phyloP scores from a whole-genome alignment of 495 filamentous ascomycete genomes.

The Cercophora sp. region DNA sequence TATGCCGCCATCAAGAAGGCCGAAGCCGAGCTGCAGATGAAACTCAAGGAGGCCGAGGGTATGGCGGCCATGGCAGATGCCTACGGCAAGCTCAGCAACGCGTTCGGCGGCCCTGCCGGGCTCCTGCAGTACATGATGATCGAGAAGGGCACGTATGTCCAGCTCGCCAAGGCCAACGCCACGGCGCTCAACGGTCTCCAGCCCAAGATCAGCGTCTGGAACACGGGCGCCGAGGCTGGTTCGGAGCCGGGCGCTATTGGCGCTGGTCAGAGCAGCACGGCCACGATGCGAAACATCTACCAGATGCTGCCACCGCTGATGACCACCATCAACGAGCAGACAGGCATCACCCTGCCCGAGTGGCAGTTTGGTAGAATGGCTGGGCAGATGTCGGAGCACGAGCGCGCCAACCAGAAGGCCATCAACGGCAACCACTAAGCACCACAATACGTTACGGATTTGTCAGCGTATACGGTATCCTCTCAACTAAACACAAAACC shows the following conservation, averaged over 20 bases:
- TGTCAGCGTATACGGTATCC: too few relatives aligned
- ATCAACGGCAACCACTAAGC: constrained; percentile 13
- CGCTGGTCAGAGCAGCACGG: constrained; percentile 29
- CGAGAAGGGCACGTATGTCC: constrained; percentile 60
- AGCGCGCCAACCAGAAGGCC: constrained; percentile 1
- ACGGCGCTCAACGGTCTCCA: constrained; percentile 69
- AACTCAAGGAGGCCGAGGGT: constrained; percentile 70
- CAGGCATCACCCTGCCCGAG: constrained; percentile 67
- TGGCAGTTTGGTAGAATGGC: constrained; percentile 60
- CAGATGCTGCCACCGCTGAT: constrained; percentile 76
- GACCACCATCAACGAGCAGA: constrained; percentile 79
- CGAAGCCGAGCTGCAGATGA: constrained; percentile 56
- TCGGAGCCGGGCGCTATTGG: constrained; percentile 30
- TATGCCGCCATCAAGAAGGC: constrained; percentile 54
- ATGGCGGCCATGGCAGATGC: constrained; percentile 70
- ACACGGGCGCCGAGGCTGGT: constrained; percentile 57
- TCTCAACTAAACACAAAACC: too few relatives aligned
- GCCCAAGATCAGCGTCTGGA: constrained; percentile 87
- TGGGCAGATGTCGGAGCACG: constrained; percentile 22
- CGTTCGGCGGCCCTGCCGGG: constrained; percentile 70
- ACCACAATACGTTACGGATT: too few relatives aligned
- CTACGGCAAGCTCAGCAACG: constrained; percentile 62
- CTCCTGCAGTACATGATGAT: constrained; percentile 77
- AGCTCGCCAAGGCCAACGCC: constrained; percentile 66
- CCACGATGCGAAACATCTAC: constrained; percentile 55